phyloP scores from a whole-genome alignment of 352 stramenopile species.

The Globisporangium canariense region DNA sequence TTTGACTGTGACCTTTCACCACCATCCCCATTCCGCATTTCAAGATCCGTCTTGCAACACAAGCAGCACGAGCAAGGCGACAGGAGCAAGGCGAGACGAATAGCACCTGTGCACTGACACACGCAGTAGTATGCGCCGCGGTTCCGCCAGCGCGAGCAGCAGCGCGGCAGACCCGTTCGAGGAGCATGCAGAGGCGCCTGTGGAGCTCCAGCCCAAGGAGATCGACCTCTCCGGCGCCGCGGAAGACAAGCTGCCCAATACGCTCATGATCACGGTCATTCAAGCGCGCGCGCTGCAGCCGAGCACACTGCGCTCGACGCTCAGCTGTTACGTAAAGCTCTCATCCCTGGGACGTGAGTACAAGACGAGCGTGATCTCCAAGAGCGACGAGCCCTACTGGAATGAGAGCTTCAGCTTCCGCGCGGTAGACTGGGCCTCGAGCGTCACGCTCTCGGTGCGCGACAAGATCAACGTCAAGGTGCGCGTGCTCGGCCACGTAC shows the following conservation, averaged over 20 bases:
- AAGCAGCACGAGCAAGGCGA: too few species aligned
- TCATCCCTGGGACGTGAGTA: conserved; percentile 54
- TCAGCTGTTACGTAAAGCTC: conserved; percentile 77
- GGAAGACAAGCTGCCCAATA: conserved; percentile 69
- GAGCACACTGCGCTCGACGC: conserved; percentile 43
- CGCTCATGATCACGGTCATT: conserved; percentile 67
- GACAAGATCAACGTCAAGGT: conserved; percentile 76
- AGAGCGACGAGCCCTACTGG: conserved; percentile 62
- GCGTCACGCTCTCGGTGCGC: conserved; percentile 59
- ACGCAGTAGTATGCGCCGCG: conserved; percentile 4
- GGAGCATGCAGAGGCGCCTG: conserved; percentile 26
- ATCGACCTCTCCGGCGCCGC: conserved; percentile 41
- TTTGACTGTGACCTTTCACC: too few species aligned
- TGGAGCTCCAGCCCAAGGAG: conserved; percentile 61
- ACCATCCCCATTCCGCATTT: too few species aligned
- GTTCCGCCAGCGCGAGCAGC: background rate
- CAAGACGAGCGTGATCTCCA: conserved; percentile 70
- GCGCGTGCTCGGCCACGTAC: conserved; percentile 61
- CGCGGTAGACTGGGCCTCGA: conserved; percentile 60
- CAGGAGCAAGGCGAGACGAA: too few species aligned
- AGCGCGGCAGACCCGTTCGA: conserved; percentile 16
- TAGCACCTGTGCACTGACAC: background rate
- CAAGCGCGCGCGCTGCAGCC: conserved; percentile 51
- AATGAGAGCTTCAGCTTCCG: conserved; percentile 79
- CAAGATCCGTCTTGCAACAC: too few species aligned